These are phyloP conservation scores for Pleoardoris graminearum DNA, from an alignment of 2,329 filamentous ascomycete species.

Conservation along the genomic window DNA sequence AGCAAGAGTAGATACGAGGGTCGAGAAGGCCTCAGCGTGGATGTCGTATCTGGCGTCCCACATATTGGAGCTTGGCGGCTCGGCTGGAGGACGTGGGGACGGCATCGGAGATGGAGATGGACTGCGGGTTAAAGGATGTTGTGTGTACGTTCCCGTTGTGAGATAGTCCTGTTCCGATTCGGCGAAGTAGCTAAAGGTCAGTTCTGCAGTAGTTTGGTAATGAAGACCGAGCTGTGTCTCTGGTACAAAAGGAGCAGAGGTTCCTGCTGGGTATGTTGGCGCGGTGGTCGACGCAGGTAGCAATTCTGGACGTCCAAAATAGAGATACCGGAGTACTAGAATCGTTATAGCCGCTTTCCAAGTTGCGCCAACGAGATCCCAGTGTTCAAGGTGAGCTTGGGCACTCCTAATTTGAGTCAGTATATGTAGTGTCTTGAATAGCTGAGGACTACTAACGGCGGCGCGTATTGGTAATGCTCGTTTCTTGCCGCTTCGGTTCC, in stretches of 20 bases:
- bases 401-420: background rate
- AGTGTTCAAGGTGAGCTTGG: slow-evolving; percentile 2
- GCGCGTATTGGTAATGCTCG: slow-evolving; percentile 6
- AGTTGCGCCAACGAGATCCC: slow-evolving; percentile 10
- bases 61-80: slow-evolving; percentile 13
- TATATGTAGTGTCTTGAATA: background rate
- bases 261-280: slow-evolving; percentile 5
- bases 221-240: slow-evolving; percentile 7
- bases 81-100: slow-evolving; percentile 10
- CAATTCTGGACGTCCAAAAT: slow-evolving; percentile 22
- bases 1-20: slow-evolving; percentile 11
- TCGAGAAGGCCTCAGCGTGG: slow-evolving; percentile 23
- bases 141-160: slow-evolving; percentile 5
- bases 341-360: slow-evolving; percentile 26
- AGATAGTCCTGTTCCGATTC: slow-evolving; percentile 11
- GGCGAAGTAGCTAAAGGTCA: background rate
- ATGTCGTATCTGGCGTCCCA: slow-evolving; percentile 26
- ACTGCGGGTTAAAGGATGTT: slow-evolving; percentile 17
- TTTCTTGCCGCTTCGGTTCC: slow-evolving; percentile 11
- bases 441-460: slow-evolving; percentile 11
- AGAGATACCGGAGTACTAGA: slow-evolving; percentile 24
- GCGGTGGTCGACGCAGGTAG: too few relatives aligned
- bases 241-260: background rate
- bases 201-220: slow-evolving; percentile 10
- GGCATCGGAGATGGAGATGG: slow-evolving; percentile 25